These are phyloP conservation scores for Aureobasidium sp. DNA, from an alignment of 2,329 filamentous ascomycete genomes.

Conservation along the genomic window DNA sequence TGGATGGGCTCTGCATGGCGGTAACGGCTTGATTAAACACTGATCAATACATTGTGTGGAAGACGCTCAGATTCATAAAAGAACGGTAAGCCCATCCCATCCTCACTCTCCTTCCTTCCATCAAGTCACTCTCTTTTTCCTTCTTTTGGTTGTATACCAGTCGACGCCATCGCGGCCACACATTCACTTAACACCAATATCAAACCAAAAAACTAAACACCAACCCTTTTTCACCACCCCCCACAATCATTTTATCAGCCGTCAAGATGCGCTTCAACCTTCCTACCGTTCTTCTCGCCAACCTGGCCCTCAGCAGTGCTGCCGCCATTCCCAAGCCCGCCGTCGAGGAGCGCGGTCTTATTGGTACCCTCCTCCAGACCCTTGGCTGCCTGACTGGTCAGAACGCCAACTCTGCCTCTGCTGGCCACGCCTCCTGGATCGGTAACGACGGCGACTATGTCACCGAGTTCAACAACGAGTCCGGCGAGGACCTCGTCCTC, in stretches of 20 bases:
- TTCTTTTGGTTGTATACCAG: constrained; percentile 6
- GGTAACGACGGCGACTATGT: constrained; percentile 18
- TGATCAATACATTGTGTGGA: neutral
- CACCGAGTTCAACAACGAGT: constrained; percentile 20
- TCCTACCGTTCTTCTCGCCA: constrained; percentile 14
- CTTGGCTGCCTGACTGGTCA: constrained; percentile 15
- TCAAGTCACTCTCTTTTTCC: constrained; percentile 11
- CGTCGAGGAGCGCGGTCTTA: constrained; percentile 15
- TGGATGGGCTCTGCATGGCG: constrained; percentile 12
- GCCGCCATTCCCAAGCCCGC: constrained; percentile 13
- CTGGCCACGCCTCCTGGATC: constrained; percentile 15
- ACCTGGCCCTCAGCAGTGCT: constrained; percentile 16
- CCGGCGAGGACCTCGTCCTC: constrained; percentile 18
- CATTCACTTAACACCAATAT: constrained; percentile 10
- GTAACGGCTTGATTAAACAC: constrained; percentile 14
- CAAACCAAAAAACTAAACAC: constrained; percentile 1
- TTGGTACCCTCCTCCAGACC: constrained; percentile 12
- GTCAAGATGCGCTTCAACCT: constrained; percentile 14
- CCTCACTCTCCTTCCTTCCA: neutral
- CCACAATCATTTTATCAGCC: neutral
- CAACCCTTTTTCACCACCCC: neutral
- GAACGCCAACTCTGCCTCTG: constrained; percentile 13
- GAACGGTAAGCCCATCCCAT: constrained; percentile 8
- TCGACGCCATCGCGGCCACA: constrained; percentile 14
- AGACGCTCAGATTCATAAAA: constrained; percentile 12